These are phyloP conservation scores for Ogataea hybrid DNA, from an alignment of 1,139 yeast genomes.

Conservation along the genomic window DNA sequence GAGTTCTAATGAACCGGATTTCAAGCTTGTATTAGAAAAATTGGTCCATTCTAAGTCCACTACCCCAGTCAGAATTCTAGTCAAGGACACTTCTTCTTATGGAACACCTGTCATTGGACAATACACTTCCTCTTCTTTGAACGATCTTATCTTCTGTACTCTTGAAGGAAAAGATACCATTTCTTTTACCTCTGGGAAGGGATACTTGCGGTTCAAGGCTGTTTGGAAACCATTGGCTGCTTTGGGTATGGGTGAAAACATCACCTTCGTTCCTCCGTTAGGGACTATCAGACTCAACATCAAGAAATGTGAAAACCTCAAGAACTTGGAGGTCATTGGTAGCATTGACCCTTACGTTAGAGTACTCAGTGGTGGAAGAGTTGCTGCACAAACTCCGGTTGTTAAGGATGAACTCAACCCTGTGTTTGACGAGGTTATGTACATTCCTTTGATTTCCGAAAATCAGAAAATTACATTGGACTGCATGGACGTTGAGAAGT, in stretches of 20 bases:
- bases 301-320: conserved; percentile 51
- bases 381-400: conserved; percentile 53
- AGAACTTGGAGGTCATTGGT: conserved; percentile 64
- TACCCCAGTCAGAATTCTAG: conserved; percentile 50
- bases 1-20: conserved; percentile 67
- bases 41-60: conserved; percentile 58
- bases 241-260: conserved; percentile 46
- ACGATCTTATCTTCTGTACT: conserved; percentile 52
- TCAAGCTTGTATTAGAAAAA: conserved; percentile 62
- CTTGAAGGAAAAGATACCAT: conserved; percentile 53
- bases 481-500: conserved; percentile 63
- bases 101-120: conserved; percentile 51
- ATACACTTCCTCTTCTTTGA: conserved; percentile 48
- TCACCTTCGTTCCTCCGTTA: conserved; percentile 52
- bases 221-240: conserved; percentile 72
- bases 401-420: conserved; percentile 59
- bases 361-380: conserved; percentile 54
- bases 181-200: conserved; percentile 44
- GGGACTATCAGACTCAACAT: conserved; percentile 65
- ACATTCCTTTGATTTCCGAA: conserved; percentile 60
- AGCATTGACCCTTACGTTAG: conserved; percentile 72
- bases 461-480: conserved; percentile 58
- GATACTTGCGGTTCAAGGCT: conserved; percentile 53
- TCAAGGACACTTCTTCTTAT: conserved; percentile 52
- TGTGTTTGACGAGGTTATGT: conserved; percentile 53